Percentiles rank a stretch among this genome's conserved stretches.
Conservation (phyloP, 2,329 filamentous ascomycete species). For the Ceratocystis harringtonii region DNA sequence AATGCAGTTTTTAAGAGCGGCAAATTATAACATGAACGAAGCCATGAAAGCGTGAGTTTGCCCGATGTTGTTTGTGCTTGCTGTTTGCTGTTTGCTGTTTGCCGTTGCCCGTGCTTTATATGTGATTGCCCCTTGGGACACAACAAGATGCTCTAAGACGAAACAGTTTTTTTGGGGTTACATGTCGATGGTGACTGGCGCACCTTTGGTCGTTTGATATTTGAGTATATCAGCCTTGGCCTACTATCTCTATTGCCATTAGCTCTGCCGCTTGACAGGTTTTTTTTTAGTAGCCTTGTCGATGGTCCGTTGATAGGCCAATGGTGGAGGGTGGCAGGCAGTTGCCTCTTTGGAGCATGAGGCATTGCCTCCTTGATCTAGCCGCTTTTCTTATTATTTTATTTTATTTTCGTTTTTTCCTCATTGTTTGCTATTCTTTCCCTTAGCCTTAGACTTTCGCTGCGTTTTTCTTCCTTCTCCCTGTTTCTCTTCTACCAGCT, state of each 20-base stretch:
- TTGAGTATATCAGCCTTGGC: not conserved
- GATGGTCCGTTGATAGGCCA: not conserved
- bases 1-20: conserved; percentile 20
- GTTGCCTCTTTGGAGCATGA: not conserved
- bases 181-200: not conserved
- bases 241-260: not conserved
- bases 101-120: not conserved
- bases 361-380: not conserved
- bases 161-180: not conserved
- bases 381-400: conserved; percentile 12
- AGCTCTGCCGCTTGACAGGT: not conserved
- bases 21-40: conserved; percentile 36
- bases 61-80: conserved; percentile 8
- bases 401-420: not conserved
- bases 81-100: too few species aligned
- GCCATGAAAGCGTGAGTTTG: conserved; percentile 42
- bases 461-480: not conserved
- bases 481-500: not conserved
- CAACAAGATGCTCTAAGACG: not conserved
- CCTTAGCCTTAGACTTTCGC: not conserved
- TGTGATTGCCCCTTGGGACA: not conserved
- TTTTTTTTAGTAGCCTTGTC: not conserved
- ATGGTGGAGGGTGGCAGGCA: not conserved
- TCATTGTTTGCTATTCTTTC: not conserved
- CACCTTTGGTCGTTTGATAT: not conserved